Evolutionary conservation across 1,284 basidiomycete species (phyloP), one percentile per base, ranked within the genome.

Genomic region (Cryptococcus sp.): DNA sequence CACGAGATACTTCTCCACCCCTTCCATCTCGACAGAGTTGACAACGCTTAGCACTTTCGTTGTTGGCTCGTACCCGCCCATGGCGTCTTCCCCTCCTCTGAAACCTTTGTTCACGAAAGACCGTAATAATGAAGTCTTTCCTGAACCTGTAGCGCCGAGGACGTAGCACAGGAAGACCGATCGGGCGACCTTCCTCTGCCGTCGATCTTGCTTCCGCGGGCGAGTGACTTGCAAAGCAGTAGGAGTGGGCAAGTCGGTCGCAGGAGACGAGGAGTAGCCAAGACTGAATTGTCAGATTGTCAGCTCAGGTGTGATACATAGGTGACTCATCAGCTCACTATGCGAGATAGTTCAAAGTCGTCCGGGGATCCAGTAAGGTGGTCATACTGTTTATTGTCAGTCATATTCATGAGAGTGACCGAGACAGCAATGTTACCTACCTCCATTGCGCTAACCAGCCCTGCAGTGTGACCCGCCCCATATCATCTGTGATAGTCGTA

Each of bases 371-470:
- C 17, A 99, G 83, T 2, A 99, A 82, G 1, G 95, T 99, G 1
- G 93, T 96, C 94, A 98, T 97, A 74, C 93, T 94, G 65, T 13
- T 44, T 49, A 40, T 50, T 51, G 45, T 51, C 48, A 62, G 53
- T 20, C 35, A 2, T 15, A 42, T 19, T 31, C 38, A 23, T 42
- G 38, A 35, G 16, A 15, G 51, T 39, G n/a, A 38, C 31, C 42
- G 19, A 38, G 2, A 11, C n/a, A 20, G 16, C 7, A 2, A 8
- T 8, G 13, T 5, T 42, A 69, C 82, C 49, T 61, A 91, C 92
- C 91, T 96, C 95, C 95, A 99, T 75, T 98, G 94, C 23, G 95
- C 95, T 17, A 99, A 82, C 95, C 95, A 99, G 7, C 93, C 93
- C 79, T 98, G 95, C 50, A 99, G 79, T 17, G 95, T 98, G 16